Conservation (phyloP, 306 rosid genomes). For the Vigna nakashimae region DNA sequence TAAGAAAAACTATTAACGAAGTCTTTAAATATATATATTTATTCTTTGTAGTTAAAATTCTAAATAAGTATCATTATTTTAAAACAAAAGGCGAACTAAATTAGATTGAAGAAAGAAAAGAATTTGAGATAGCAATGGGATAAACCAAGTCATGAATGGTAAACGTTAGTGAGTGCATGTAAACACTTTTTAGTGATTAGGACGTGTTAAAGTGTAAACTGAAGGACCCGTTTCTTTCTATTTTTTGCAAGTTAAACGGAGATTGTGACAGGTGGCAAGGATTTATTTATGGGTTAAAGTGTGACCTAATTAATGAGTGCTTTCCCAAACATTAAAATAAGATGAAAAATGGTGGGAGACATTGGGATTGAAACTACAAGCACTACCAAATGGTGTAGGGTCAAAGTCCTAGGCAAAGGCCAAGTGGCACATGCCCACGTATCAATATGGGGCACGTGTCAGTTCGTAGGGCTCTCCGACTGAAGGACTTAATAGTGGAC, state of each 20-base stretch:
- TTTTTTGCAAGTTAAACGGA: not conserved
- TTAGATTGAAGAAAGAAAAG: too few species aligned
- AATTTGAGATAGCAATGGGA: too few species aligned
- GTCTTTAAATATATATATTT: too few species aligned
- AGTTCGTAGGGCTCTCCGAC: not conserved
- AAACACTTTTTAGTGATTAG: not conserved
- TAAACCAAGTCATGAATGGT: too few species aligned
- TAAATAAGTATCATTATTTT: too few species aligned
- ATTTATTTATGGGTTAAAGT: not conserved
- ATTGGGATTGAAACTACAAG: constrained; percentile 23
- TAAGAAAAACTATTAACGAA: too few species aligned
- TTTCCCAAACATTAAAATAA: not conserved
- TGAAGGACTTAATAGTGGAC: not conserved
- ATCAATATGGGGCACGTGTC: constrained; percentile 28
- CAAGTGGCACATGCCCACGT: constrained; percentile 31
- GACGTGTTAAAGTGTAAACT: constrained; percentile 20
- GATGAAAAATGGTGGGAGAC: constrained; percentile 26
- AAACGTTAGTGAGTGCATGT: too few species aligned
- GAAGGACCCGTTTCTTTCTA: not conserved
- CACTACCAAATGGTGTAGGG: constrained; percentile 24
- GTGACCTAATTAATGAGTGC: constrained; percentile 1
- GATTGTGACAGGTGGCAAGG: constrained; percentile 17
- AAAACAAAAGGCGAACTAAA: too few species aligned
- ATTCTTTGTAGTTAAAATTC: too few species aligned
- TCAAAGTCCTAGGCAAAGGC: constrained; percentile 5